Conservation (phyloP, 495 filamentous ascomycete genomes). For the Neurospora tetrasperma region DNA sequence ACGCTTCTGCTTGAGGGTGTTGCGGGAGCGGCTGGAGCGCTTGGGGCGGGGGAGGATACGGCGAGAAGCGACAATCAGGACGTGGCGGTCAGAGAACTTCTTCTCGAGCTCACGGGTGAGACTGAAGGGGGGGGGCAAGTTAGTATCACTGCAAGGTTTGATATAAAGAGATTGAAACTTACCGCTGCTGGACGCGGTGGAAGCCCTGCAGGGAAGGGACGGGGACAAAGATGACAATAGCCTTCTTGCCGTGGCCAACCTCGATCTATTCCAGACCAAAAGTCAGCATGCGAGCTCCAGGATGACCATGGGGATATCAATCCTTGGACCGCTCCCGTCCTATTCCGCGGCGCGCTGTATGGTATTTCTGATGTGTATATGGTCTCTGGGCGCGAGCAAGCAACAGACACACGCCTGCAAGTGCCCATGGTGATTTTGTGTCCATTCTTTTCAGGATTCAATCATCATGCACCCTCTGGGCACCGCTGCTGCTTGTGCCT, state of each 20-base stretch:
- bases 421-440: not conserved
- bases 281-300: conserved; percentile 60
- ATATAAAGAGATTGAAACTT: conserved; percentile 27
- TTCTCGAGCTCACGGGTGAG: conserved; percentile 99
- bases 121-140: conserved; percentile 39
- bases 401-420: conserved; percentile 6
- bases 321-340: conserved; percentile 61
- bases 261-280: conserved; percentile 74
- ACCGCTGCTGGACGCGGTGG: conserved; percentile 99
- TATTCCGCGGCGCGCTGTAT: conserved; percentile 42
- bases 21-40: conserved; percentile 88
- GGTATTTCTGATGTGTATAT: conserved; percentile 21
- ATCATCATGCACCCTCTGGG: not conserved
- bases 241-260: conserved; percentile 99
- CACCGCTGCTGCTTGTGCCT: not conserved
- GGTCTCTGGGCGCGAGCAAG: conserved; percentile 11
- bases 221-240: conserved; percentile 99
- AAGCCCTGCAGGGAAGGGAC: conserved; percentile 91
- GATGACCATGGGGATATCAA: conserved; percentile 26
- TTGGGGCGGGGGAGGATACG: conserved; percentile 97
- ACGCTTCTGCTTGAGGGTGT: conserved; percentile 93
- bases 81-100: conserved; percentile 99
- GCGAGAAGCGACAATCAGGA: conserved; percentile 95
- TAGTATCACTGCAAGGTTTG: conserved; percentile 8
- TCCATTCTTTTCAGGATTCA: not conserved